Base-by-base conservation (phyloP, 768 basidiomycete species). In the Amanita exitialis region DNA sequence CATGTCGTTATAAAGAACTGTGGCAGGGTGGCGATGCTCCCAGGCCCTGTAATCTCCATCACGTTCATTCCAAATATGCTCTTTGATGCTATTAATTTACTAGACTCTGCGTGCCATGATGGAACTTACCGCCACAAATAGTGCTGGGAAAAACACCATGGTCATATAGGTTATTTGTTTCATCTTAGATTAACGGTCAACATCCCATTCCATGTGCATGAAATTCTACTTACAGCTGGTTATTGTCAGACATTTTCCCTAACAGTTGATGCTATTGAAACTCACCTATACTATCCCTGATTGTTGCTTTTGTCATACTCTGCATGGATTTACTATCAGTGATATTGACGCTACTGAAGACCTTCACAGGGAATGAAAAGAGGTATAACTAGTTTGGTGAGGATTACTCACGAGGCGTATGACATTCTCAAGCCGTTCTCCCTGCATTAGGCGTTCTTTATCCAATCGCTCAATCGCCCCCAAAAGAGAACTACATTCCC, bases 21-120 rank as follows among this genome's bases (percentile, higher is more conserved):
- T 4, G 51, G 10, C 12, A 79, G 55, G 0, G 72, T 74, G 35
- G 68, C 73, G 0, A 49, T 21, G 1, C 69, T 68, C n/a, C 62
- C 44, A 0, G 51, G 62, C 2, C 23, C 23, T 20, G 61, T 64
- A 44, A 81, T 66, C 59, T 77, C 72, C 27, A 51, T 37, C 10
- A 81, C 64, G 56, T 82, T 82, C 79, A 82, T 82, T 9, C 80
- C 75, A 49, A 81, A 82, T 8, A 80, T 62, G 36, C 65, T 71
- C 80, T 27, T 80, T 49, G 2, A 23, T 45, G 28, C 44, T 41
- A 18, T 34, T n/a, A 28, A 28, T 44, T 7, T 34, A 28, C 38
- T 27, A 21, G 25, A 13, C 25, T 21, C 23, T 13, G 27, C 25
- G 8, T 28, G 10, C 27, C 23, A 21, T 20, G 20, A 25, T 25